These are phyloP conservation scores for Aspergillus hiratsukae DNA, from an alignment of 2,329 filamentous ascomycete species.

Conservation along the genomic window DNA sequence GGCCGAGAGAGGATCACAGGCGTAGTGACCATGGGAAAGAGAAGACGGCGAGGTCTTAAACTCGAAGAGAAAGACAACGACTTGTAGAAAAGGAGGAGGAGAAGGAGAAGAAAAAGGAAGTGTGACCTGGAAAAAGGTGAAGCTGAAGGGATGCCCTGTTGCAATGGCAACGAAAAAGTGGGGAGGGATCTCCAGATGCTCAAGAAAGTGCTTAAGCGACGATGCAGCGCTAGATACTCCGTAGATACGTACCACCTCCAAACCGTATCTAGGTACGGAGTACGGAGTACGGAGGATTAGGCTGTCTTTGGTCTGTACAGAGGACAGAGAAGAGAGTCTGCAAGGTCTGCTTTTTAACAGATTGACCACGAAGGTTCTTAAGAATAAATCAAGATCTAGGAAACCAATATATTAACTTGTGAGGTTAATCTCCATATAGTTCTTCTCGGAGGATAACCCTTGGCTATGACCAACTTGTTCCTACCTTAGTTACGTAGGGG, in stretches of 20 bases:
- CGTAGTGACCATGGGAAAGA: constrained; percentile 16
- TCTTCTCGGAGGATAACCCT: not conserved
- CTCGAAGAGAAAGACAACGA: constrained; percentile 6
- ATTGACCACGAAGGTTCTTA: not conserved
- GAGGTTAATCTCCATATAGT: not conserved
- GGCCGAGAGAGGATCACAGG: constrained; percentile 2
- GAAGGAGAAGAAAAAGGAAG: constrained; percentile 22
- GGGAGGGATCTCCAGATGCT: constrained; percentile 37
- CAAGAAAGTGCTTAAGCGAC: constrained; percentile 22
- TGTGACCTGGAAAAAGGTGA: constrained; percentile 30
- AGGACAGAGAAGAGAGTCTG: not conserved
- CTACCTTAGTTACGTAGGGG: not conserved
- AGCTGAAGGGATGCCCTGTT: constrained; percentile 40
- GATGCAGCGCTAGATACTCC: constrained; percentile 1
- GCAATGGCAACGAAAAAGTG: constrained; percentile 40
- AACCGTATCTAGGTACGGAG: not conserved
- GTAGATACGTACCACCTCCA: not conserved
- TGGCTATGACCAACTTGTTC: not conserved
- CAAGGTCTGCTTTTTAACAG: not conserved
- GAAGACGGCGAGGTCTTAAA: constrained; percentile 14
- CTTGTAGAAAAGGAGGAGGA: constrained; percentile 11
- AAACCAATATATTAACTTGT: not conserved
- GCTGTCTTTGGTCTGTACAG: not conserved
- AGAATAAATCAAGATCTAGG: not conserved
- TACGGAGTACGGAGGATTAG: not conserved